Conservation (phyloP, 2,329 filamentous ascomycete genomes). For the Claviceps capensis region DNA sequence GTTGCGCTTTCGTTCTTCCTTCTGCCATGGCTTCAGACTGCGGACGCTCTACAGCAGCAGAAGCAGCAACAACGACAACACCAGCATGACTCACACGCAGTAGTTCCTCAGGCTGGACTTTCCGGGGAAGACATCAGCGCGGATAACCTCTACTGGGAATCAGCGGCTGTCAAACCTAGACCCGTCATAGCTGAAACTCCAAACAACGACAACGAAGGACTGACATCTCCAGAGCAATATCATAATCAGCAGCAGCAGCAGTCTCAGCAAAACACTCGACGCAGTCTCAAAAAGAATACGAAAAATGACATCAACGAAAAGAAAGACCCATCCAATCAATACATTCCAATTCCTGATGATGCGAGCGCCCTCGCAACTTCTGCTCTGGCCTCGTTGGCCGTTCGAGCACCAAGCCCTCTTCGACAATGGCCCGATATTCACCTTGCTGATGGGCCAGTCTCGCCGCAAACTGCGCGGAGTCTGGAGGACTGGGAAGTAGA, state of each 20-base stretch:
- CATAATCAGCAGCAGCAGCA: conserved; percentile 9
- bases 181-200: conserved; percentile 9
- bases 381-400: conserved; percentile 79
- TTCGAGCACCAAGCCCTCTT: conserved; percentile 78
- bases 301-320: conserved; percentile 12
- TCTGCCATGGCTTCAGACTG: conserved; percentile 39
- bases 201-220: conserved; percentile 8
- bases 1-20: conserved; percentile 45
- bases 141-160: conserved; percentile 15
- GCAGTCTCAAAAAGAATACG: conserved; percentile 2
- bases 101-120: neutral
- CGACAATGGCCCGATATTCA: conserved; percentile 45
- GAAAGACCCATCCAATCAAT: neutral
- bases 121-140: neutral
- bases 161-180: conserved; percentile 16
- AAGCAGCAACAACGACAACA: conserved; percentile 30
- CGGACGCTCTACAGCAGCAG: conserved; percentile 49
- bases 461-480: conserved; percentile 89
- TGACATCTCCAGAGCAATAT: conserved; percentile 1
- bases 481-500: conserved; percentile 99
- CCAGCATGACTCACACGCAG: conserved; percentile 1
- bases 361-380: conserved; percentile 95
- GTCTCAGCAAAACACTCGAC: conserved; percentile 10
- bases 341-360: conserved; percentile 39
- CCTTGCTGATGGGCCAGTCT: conserved; percentile 51